phyloP scores from a whole-genome alignment of 2,329 filamentous ascomycete genomes.

The Colletotrichum camelliae region DNA sequence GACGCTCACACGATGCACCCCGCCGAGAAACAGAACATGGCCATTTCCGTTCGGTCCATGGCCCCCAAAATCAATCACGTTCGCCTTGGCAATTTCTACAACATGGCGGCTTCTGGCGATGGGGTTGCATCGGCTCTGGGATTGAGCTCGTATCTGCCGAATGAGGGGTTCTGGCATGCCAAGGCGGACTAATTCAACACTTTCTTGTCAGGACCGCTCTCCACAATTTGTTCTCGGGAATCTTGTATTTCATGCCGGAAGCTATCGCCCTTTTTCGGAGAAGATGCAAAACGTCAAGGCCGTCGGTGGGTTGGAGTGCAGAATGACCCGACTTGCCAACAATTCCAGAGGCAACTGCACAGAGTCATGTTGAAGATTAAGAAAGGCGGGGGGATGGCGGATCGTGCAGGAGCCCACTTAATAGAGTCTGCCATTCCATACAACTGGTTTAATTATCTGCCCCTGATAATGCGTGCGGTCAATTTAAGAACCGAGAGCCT shows the following conservation, averaged over 20 bases:
- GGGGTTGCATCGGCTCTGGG: background rate
- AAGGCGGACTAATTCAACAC: slow-evolving; percentile 15
- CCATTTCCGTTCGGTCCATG: background rate
- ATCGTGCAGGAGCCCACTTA: slow-evolving; percentile 6
- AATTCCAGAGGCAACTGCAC: background rate
- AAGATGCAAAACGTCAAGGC: background rate
- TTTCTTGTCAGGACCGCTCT: background rate
- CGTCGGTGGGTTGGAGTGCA: background rate
- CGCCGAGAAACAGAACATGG: background rate
- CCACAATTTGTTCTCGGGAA: background rate
- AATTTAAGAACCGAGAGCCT: background rate
- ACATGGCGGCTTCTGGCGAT: background rate
- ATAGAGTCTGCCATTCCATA: background rate
- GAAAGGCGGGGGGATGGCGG: background rate
- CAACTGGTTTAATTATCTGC: background rate
- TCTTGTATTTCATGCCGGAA: background rate
- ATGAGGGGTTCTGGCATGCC: background rate
- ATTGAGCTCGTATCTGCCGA: slow-evolving; percentile 6
- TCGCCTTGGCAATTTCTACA: background rate
- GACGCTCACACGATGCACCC: background rate
- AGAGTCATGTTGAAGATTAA: background rate
- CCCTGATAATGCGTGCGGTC: background rate
- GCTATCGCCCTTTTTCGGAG: background rate
- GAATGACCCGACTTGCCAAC: background rate
- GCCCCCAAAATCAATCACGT: background rate